A percentile compares a stretch with the other conserved stretches of the same genome.
Evolutionary conservation across 331 rosid species (phyloP).

Genomic region (Rhamnella rubrinervis): DNA sequence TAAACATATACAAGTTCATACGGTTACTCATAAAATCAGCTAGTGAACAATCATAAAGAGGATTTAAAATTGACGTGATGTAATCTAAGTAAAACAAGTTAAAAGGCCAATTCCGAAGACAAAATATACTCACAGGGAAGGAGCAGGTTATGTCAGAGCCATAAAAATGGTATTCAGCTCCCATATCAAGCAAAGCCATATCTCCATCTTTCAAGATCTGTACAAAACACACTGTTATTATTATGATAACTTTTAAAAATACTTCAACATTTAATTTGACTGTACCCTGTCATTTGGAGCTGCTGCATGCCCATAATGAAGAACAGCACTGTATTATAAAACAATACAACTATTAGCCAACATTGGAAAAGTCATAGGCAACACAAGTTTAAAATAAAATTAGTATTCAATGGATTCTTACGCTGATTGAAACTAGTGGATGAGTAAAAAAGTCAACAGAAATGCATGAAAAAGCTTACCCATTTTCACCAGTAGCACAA

Average conservation of each 20-base stretch:
- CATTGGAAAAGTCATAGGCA: background rate
- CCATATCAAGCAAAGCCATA: constrained; percentile 96
- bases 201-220: constrained; percentile 87
- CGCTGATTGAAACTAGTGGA: no score
- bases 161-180: constrained; percentile 91
- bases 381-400: no score
- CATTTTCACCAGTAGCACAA: constrained; percentile 86
- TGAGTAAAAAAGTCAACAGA: background rate
- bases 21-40: background rate
- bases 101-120: constrained; percentile 13
- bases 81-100: constrained; percentile 1
- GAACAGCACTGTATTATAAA: constrained; percentile 70
- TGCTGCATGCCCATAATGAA: constrained; percentile 92
- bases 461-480: constrained; percentile 37
- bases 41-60: background rate
- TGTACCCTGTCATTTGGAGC: constrained; percentile 92
- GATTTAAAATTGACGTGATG: background rate
- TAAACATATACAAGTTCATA: background rate
- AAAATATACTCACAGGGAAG: constrained; percentile 74
- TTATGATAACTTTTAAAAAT: background rate
- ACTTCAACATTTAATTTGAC: constrained; percentile 8
- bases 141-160: constrained; percentile 97
- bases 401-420: no score
- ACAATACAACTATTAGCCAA: constrained; percentile 22
- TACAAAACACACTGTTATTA: constrained; percentile 20